Base-by-base conservation (phyloP, 2,329 filamentous ascomycete species). In the Cylindrodendrum hubeiense region DNA sequence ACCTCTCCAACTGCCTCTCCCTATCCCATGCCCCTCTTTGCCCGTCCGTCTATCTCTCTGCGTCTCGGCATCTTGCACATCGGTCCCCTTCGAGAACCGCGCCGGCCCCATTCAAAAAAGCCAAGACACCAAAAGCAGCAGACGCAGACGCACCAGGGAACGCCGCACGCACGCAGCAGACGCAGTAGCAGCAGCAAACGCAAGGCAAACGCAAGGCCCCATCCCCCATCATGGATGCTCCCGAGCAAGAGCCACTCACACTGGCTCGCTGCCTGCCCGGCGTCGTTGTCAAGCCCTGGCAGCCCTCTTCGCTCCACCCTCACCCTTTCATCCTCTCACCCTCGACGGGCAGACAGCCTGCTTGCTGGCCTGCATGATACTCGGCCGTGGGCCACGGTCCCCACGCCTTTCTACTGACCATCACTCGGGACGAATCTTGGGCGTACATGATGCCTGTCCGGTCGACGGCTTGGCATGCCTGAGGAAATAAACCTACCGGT, bases 241-340 rank as follows among this genome's bases (percentile, higher is more conserved):
- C 26, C 47, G 26, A 50, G 54, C 55, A 63, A 63, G 56, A 59
- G 51, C 49, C 41, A 50, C 47, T 50, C 47, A 15, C n/a, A 50
- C 5, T 67, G 49, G 55, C 39, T 56, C 60, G 49, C 43, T 68
- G 61, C 47, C 65, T 65, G 59, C 47, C 53, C 65, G 46, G 56
- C 46, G 43, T 60, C 52, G 60, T 60, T 41, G 15, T 26, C 70
- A 67, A 67, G 67, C 69, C 69, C 69, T 66, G 67, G 61, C 50
- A 53, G 58, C 57, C 52, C 41, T 43, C 39, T 8, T 21, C 46
- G 24, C 52, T 55, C 52, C 52, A 55, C 52, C 39, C 28, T 22
- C n/a, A 10, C 12, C 24, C 13, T 28, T 41, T 28, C 24, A 30
- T 30, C 64, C 56, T 60, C 60, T 54, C 34, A 46, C 59, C 54